Evolutionary conservation across 495 filamentous ascomycete species (phyloP), one percentile per base, ranked within the genome.

Genomic region (Xylaria castorea): DNA sequence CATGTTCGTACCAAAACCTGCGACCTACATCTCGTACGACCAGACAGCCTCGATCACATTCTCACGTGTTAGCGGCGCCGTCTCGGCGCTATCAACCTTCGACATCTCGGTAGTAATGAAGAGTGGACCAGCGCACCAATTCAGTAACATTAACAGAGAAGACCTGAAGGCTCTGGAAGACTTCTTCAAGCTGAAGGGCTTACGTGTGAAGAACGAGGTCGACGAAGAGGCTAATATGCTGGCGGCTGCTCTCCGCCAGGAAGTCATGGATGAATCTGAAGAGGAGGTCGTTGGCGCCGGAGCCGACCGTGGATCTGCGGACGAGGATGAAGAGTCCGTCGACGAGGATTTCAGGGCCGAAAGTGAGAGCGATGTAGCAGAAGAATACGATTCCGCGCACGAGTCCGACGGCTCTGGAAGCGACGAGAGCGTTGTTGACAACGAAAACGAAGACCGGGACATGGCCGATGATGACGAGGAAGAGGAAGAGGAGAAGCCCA

Each of bases 111-210:
- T 99, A 61, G 91, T 90, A 46, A 83, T 97, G 83, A 98, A 98
- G 86, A 85, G 81, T 71, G 83, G 88, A 48, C 92, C 91, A 25
- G 93, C 97, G 75, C 92, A 94, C 73, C 94, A 97, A 76, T 98
- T 99, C 84, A 97, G 93, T 83, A 99, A 99, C 83, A 98, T 99
- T 82, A 99, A 98, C 79, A 93, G 95, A 67, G 97, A 99, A 86
- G 96, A 99, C 76, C 93, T 98, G 84, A 91, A 94, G 80, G 93
- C 94, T 7, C 89, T 99, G 4, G 96, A 98, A 77, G 91, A 93
- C 73, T 98, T 98, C 85, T 97, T 99, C 88, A 93, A 94, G 80
- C 87, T 91, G 66, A 98, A 98, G 86, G 90, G 89, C 66, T 88
- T 99, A 66, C 92, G 94, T n/a, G 92, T 96, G 73, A 97, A 97